Conservation (phyloP, 2,329 filamentous ascomycete genomes). For the Phialocephala sp. region DNA sequence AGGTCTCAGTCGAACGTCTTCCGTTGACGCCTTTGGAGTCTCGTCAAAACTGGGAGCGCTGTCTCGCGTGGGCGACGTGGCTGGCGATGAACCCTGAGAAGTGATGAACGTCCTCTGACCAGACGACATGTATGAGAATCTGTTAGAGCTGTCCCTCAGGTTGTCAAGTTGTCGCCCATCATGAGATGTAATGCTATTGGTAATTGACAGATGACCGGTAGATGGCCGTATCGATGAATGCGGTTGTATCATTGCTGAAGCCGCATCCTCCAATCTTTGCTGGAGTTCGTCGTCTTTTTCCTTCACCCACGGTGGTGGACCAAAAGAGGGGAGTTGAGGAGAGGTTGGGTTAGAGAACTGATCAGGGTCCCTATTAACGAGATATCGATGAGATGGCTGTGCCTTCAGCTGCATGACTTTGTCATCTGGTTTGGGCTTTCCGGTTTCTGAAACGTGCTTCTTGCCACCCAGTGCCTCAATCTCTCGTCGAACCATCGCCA, state of each 20-base stretch:
- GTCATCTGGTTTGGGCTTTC: slow-evolving; percentile 54
- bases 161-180: slow-evolving; percentile 64
- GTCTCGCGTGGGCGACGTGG: slow-evolving; percentile 60
- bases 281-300: slow-evolving; percentile 30
- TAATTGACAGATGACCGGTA: slow-evolving; percentile 59
- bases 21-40: slow-evolving; percentile 24
- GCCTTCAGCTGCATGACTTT: slow-evolving; percentile 36
- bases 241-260: slow-evolving; percentile 21
- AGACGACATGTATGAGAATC: slow-evolving; percentile 65
- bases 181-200: slow-evolving; percentile 62
- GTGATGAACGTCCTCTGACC: slow-evolving; percentile 65
- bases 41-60: slow-evolving; percentile 50
- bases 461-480: slow-evolving; percentile 74
- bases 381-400: slow-evolving; percentile 39
- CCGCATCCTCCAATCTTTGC: slow-evolving; percentile 26
- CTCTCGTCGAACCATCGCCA: slow-evolving; percentile 68
- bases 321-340: slow-evolving; percentile 22
- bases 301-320: slow-evolving; percentile 29
- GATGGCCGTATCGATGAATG: slow-evolving; percentile 27
- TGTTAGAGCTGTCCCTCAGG: slow-evolving; percentile 60
- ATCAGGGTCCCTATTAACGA: slow-evolving; percentile 35
- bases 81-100: slow-evolving; percentile 62
- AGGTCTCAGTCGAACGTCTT: slow-evolving; percentile 34
- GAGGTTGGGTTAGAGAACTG: slow-evolving; percentile 33
- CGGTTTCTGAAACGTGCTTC: slow-evolving; percentile 65